Percentiles rank a stretch among this genome's conserved stretches.
phyloP scores from a whole-genome alignment of 768 basidiomycete species.

The Mycena olivaceomarginata region DNA sequence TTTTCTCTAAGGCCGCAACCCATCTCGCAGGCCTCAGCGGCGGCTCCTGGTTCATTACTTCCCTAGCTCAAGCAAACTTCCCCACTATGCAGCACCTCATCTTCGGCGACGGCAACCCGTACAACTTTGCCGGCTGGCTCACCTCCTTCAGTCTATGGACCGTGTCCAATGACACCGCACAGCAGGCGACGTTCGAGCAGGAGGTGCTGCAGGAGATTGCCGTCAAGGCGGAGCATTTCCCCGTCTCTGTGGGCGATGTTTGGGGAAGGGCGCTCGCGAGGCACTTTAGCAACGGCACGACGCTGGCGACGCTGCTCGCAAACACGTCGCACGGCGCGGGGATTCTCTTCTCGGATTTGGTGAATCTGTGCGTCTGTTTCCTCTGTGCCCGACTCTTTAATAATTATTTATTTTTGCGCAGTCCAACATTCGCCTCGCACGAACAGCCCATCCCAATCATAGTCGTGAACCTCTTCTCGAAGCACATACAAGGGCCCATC shows the following conservation, averaged over 20 bases:
- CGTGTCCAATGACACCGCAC: conserved; percentile 44
- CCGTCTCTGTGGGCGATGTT: conserved; percentile 41
- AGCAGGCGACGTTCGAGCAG: conserved; percentile 36
- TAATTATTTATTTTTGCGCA: conserved; percentile 29
- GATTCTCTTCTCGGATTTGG: conserved; percentile 56
- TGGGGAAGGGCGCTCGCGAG: conserved; percentile 43
- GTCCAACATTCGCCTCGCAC: conserved; percentile 56
- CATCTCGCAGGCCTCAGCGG: conserved; percentile 73
- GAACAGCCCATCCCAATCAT: conserved; percentile 64
- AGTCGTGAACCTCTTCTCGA: conserved; percentile 51
- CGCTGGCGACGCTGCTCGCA: conserved; percentile 50
- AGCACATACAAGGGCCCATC: conserved; percentile 50
- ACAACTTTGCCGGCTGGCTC: conserved; percentile 59
- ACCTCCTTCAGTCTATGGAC: conserved; percentile 43
- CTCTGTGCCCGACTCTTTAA: conserved; percentile 3
- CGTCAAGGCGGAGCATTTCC: conserved; percentile 61
- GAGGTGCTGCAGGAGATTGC: conserved; percentile 52
- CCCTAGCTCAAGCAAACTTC: conserved; percentile 63
- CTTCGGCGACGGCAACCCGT: conserved; percentile 50
- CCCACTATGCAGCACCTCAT: conserved; percentile 61
- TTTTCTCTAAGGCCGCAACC: conserved; percentile 53
- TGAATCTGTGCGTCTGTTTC: conserved; percentile 54
- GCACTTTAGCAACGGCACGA: conserved; percentile 57
- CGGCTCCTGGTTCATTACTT: conserved; percentile 61
- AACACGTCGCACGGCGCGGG: conserved; percentile 57